Evolutionary conservation across 345 rosid species (phyloP).

Genomic region (Sonneratia caseolaris): DNA sequence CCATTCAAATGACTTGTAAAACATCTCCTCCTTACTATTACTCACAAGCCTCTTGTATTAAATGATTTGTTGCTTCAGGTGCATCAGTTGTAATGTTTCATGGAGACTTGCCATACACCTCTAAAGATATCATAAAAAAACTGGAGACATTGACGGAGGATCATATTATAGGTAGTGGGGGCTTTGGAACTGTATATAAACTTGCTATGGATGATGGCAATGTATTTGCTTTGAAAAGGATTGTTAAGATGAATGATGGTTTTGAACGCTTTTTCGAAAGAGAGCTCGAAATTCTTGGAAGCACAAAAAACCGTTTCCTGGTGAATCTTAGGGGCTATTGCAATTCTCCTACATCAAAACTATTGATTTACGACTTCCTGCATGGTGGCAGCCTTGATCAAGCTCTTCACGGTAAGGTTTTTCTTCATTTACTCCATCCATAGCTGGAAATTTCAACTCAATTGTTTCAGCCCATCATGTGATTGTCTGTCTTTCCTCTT

Average conservation of each 20-base stretch:
- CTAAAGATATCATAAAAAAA: slow-evolving; percentile 90
- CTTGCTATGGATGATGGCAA: slow-evolving; percentile 95
- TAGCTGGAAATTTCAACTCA: neutral
- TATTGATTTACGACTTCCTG: slow-evolving; percentile 80
- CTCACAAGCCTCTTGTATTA: neutral
- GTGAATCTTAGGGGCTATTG: slow-evolving; percentile 96
- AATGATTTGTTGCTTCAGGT: slow-evolving; percentile 39
- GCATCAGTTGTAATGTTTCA: slow-evolving; percentile 97
- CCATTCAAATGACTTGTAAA: neutral
- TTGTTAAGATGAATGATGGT: slow-evolving; percentile 79
- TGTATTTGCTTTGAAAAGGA: slow-evolving; percentile 81
- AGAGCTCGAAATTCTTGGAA: slow-evolving; percentile 96
- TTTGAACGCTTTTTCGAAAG: slow-evolving; percentile 95
- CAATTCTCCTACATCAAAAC: slow-evolving; percentile 84
- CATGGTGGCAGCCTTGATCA: slow-evolving; percentile 96
- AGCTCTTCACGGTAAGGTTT: slow-evolving; percentile 81
- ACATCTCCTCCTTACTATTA: neutral
- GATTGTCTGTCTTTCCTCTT: neutral
- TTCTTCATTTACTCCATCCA: neutral
- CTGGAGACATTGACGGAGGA: slow-evolving; percentile 79
- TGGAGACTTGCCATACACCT: slow-evolving; percentile 93
- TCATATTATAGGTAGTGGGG: slow-evolving; percentile 83
- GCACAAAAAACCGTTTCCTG: slow-evolving; percentile 90
- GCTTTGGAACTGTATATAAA: slow-evolving; percentile 93
- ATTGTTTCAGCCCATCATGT: neutral